Evolutionary conservation across 768 basidiomycete species (phyloP).

Genomic region (Phaeotremella fagi): DNA sequence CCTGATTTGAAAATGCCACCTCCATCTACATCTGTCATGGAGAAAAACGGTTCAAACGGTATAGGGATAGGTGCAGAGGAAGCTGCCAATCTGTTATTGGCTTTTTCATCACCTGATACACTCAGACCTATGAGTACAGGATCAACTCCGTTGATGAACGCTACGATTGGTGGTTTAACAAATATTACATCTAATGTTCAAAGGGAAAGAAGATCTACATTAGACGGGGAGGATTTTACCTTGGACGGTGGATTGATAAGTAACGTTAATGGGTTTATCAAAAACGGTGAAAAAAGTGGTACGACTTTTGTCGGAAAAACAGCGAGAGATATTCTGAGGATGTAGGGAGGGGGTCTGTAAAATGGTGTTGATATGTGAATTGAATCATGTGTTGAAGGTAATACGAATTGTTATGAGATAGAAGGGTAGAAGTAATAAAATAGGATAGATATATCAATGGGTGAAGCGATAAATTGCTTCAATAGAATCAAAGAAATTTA

Average conservation of each 20-base stretch:
- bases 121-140: conserved; percentile 19
- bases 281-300: not conserved
- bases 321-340: conserved; percentile 39
- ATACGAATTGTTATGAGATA: too few species aligned
- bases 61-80: conserved; percentile 29
- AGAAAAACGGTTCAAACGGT: conserved; percentile 16
- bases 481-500: too few species aligned
- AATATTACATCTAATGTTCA: not conserved
- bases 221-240: conserved; percentile 34
- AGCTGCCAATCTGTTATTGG: conserved; percentile 39
- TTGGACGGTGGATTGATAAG: conserved; percentile 19
- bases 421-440: too few species aligned
- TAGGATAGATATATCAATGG: too few species aligned
- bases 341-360: conserved; percentile 19
- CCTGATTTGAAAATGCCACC: conserved; percentile 9
- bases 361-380: too few species aligned
- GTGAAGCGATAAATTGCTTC: too few species aligned
- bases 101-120: conserved; percentile 40
- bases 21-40: not conserved
- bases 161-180: not conserved
- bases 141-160: not conserved
- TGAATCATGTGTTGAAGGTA: too few species aligned
- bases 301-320: conserved; percentile 35
- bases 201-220: conserved; percentile 13
- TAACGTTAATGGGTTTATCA: not conserved